Evolutionary conservation across 148 eudicot species (phyloP).

Genomic region (Polygonum maritimum): DNA sequence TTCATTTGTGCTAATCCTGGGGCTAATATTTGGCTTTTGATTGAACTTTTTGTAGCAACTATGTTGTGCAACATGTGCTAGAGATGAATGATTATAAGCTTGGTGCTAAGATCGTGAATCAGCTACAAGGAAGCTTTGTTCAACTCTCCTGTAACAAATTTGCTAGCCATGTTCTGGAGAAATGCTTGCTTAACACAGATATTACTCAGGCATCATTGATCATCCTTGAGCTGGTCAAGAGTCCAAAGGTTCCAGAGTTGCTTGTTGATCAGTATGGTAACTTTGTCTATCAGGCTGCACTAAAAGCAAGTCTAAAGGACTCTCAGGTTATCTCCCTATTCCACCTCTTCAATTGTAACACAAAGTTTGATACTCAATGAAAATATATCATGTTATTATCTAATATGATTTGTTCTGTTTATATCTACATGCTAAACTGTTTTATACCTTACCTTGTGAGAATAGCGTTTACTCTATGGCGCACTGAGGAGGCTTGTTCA

Average conservation of each 20-base stretch:
- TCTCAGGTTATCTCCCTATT: conserved; percentile 26
- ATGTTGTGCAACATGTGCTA: conserved; percentile 48
- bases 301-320: conserved; percentile 10
- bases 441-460: neutral
- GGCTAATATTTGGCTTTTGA: neutral
- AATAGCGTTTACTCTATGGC: conserved; percentile 23
- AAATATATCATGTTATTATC: neutral
- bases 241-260: conserved; percentile 23
- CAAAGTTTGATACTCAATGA: neutral
- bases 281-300: conserved; percentile 43
- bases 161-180: conserved; percentile 59
- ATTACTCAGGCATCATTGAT: conserved; percentile 20
- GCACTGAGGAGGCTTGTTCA: conserved; percentile 18
- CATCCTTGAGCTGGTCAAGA: conserved; percentile 27
- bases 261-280: conserved; percentile 46
- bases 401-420: neutral
- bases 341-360: neutral
- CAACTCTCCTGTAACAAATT: conserved; percentile 40
- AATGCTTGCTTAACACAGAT: conserved; percentile 25
- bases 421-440: neutral
- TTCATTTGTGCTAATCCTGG: neutral
- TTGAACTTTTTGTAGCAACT: conserved; percentile 27
- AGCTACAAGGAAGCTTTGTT: conserved; percentile 26
- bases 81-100: conserved; percentile 19
- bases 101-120: conserved; percentile 23